Base-by-base conservation (phyloP, 345 rosid genomes). In the Stellera chamaejasme region DNA sequence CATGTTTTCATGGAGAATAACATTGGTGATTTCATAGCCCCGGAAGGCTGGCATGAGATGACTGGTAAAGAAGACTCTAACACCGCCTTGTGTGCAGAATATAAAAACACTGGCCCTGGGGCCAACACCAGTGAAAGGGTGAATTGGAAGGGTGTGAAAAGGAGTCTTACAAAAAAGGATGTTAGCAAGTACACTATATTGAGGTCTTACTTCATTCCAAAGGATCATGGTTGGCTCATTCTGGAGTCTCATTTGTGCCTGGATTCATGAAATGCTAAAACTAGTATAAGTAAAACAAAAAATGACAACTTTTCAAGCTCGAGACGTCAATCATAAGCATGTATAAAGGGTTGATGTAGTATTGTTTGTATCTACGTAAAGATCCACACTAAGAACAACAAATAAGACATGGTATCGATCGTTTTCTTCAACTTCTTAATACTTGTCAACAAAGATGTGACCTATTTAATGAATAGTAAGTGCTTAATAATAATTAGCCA, bases 11-110 rank as follows among this genome's bases (percentile, higher is more conserved):
- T 82, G 93, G 82, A 82, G 46, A 56, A 81, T 0, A 67, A 63
- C 7, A 10, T 82, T 13, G 84, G 76, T 6, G 93, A 80, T 48
- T 69, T 82, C 25, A 80, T 82, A 42, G 78, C 67, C 27, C 82
- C 84, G 0, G 75, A 60, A 0, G 86, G 88, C 48, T 85, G 77
- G 79, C 41, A 59, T 61, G 61, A 66, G 10, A 80, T 82, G 88
- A 3, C 28, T 0, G 81, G 88, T 53, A 56, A 16, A 8, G 1
- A 6, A 11, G 19, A 2, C 16, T 62, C 61, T 0, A 65, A 80
- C 53, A 76, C 87, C 7, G 28, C 78, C 3, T 77, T 51, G 53
- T 73, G 73, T 11, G 84, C 79, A 0, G 87, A 85, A 62, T 78
- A 72, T 4, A 69, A 51, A 6, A 80, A 85, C 66, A 15, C 25